Evolutionary conservation across 257 asterid genomes (phyloP), one percentile per base, ranked within the genome.

Genomic region (Verbascum thapsus): DNA sequence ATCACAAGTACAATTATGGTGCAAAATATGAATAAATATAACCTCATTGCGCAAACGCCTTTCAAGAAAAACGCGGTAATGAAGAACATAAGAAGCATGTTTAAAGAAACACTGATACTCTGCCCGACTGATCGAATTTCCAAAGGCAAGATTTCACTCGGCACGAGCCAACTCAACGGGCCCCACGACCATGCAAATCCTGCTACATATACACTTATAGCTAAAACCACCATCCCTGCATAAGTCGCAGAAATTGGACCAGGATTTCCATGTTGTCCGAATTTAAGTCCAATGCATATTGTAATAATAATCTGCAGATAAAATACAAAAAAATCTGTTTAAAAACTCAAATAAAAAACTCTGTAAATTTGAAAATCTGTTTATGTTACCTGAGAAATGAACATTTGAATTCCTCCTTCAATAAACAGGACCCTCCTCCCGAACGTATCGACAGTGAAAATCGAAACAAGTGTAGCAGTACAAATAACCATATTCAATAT

Each of bases 401-500:
- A 43, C 80, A 74, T 78, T 10, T 69, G 74, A 17, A 55, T 0
- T 0, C 77, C 83, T 0, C 81, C 81, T 7, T 49, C 52, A 3
- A 76, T 7, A 8, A 77, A 69, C 3, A 72, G 18, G 0, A 1
- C 53, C 66, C 83, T 62, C 54, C 87, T 63, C 8, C 90, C 83
- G 38, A 50, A 56, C 26, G 26, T 59, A 40, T 80, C 90, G 0
- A 79, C 90, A 10, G 75, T 17, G 12, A 55, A 63, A 7, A 83
- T 83, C 2, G 94, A 85, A 8, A 78, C 56, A 0, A 73, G 15
- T 3, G 90, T 80, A 9, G 87, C 80, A 4, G 55, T 20, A 43
- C 65, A 74, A 15, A 78, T 80, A 34, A 79, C 84, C 6, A 53
- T 75, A n/a, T 87, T 81, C 5, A 85, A 64, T 13, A 83, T 64